Evolutionary conservation across 306 rosid species (phyloP).

Genomic region (Medicago arabica): DNA sequence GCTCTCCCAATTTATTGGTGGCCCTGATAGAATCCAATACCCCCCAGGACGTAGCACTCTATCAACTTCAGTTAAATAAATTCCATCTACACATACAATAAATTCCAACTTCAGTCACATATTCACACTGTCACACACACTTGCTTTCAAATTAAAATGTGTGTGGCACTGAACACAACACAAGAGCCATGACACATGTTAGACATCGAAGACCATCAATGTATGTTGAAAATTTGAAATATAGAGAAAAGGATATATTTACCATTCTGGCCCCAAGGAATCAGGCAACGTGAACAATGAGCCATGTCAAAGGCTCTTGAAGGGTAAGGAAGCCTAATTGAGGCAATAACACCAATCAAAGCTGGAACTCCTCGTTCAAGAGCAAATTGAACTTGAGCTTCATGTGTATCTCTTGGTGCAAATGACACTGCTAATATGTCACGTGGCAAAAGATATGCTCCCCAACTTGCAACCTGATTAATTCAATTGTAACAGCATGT

Average conservation of each 20-base stretch:
- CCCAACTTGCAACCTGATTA: constrained; percentile 96
- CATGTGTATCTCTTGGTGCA: constrained; percentile 98
- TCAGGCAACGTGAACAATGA: constrained; percentile 98
- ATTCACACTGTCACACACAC: neutral
- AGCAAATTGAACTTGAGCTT: constrained; percentile 97
- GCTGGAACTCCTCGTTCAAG: constrained; percentile 98
- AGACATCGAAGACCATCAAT: neutral
- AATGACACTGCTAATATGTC: constrained; percentile 84
- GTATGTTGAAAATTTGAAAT: no score
- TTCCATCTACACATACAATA: constrained; percentile 87
- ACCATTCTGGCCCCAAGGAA: constrained; percentile 91
- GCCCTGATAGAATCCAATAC: constrained; percentile 96
- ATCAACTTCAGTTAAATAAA: constrained; percentile 82
- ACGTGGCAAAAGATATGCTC: constrained; percentile 86
- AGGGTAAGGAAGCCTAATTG: constrained; percentile 94
- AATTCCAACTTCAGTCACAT: constrained; percentile 62
- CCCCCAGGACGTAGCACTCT: constrained; percentile 90
- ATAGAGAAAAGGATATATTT: neutral
- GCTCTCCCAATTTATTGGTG: constrained; percentile 88
- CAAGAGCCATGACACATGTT: neutral
- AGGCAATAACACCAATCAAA: constrained; percentile 86
- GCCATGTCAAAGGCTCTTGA: constrained; percentile 97
- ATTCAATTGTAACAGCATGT: neutral
- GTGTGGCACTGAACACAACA: neutral
- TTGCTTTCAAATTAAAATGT: neutral